phyloP scores from a whole-genome alignment of 495 filamentous ascomycete genomes.

The Beverwykella pulmonaria region DNA sequence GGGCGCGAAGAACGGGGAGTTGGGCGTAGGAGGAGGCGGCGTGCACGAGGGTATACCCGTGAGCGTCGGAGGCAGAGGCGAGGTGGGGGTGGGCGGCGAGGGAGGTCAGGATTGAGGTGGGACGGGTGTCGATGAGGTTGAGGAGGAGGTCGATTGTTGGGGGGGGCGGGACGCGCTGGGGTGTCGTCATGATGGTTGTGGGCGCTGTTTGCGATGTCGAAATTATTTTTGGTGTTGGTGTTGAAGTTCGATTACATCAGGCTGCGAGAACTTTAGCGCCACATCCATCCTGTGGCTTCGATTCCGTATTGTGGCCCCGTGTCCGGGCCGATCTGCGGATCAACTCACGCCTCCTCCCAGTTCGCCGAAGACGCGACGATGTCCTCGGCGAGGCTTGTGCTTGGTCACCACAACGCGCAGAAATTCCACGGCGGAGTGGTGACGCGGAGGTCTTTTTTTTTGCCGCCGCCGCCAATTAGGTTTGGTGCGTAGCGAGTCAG shows the following conservation, averaged over 20 bases:
- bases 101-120: conserved; percentile 39
- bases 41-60: conserved; percentile 82
- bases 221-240: not conserved
- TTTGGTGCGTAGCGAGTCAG: too few species aligned
- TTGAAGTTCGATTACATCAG: not conserved
- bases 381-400: too few species aligned
- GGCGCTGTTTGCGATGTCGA: not conserved
- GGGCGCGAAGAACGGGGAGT: conserved; percentile 70
- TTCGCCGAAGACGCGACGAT: too few species aligned
- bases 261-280: not conserved
- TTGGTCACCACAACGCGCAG: too few species aligned
- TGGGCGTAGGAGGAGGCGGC: conserved; percentile 92
- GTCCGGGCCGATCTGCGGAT: too few species aligned
- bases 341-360: too few species aligned
- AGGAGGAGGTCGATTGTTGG: conserved; percentile 46
- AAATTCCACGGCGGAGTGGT: too few species aligned
- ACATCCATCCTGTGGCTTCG: not conserved
- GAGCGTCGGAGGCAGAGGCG: conserved; percentile 41
- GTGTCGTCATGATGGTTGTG: not conserved
- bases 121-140: conserved; percentile 46
- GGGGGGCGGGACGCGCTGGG: conserved; percentile 12
- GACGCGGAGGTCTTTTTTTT: not conserved
- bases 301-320: not conserved
- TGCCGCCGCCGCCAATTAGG: not conserved
- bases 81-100: conserved; percentile 42